Percentiles rank a stretch among this genome's conserved stretches.
phyloP scores from a whole-genome alignment of 2,329 filamentous ascomycete species.

The Neonectria neomacrospora region DNA sequence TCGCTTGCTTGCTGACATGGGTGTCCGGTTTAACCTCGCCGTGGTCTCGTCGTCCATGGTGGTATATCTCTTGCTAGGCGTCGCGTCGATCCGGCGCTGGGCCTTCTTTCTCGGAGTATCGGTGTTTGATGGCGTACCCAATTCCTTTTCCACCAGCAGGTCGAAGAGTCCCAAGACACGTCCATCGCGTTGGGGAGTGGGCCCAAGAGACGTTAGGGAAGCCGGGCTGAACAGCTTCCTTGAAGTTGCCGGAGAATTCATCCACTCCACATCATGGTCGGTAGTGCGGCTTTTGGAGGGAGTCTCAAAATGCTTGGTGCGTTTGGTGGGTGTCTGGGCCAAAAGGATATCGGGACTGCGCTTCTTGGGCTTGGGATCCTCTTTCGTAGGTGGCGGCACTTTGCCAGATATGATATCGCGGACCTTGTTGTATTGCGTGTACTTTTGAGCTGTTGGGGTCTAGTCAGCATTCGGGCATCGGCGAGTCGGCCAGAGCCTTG shows the following conservation, averaged over 20 bases:
- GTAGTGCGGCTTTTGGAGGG: slow-evolving; percentile 54
- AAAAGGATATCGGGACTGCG: slow-evolving; percentile 52
- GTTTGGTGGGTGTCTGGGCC: slow-evolving; percentile 63
- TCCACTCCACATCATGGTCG: slow-evolving; percentile 55
- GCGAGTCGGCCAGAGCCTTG: background rate
- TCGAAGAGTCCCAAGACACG: slow-evolving; percentile 83
- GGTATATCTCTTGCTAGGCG: slow-evolving; percentile 58
- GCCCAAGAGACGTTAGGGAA: slow-evolving; percentile 73
- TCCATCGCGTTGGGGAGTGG: slow-evolving; percentile 83
- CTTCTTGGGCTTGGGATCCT: slow-evolving; percentile 53
- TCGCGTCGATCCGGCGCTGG: slow-evolving; percentile 48
- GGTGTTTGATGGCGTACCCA: slow-evolving; percentile 62
- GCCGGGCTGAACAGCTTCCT: slow-evolving; percentile 70
- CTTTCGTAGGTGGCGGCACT: slow-evolving; percentile 53
- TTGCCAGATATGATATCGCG: slow-evolving; percentile 70
- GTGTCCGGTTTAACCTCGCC: slow-evolving; percentile 58
- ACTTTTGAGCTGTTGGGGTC: slow-evolving; percentile 69
- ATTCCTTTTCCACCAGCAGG: slow-evolving; percentile 64
- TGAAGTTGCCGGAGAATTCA: slow-evolving; percentile 66
- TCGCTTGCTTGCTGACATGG: slow-evolving; percentile 68
- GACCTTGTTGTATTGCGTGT: slow-evolving; percentile 78
- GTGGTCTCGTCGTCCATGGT: slow-evolving; percentile 45
- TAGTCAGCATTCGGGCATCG: slow-evolving; percentile 4
- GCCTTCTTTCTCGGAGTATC: slow-evolving; percentile 39
- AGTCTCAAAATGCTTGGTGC: slow-evolving; percentile 58